phyloP scores from a whole-genome alignment of 352 stramenopile species.

The Phytophthora pluvialis region DNA sequence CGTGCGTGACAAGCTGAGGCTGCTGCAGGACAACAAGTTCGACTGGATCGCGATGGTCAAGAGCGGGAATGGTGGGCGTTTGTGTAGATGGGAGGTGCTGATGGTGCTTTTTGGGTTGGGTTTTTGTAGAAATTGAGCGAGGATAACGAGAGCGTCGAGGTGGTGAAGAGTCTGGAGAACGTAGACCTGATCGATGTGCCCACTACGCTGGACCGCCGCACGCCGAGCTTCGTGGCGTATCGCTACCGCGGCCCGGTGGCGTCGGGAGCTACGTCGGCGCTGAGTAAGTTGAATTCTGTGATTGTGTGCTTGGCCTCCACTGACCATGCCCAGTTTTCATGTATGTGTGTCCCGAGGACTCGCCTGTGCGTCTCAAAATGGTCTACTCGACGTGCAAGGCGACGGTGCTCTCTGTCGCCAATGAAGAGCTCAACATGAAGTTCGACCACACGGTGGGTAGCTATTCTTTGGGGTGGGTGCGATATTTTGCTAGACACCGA shows the following conservation, averaged over 20 bases:
- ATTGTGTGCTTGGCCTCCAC: not conserved
- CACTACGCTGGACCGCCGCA: slow-evolving; percentile 61
- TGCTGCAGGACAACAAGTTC: slow-evolving; percentile 82
- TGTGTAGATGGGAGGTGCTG: not conserved
- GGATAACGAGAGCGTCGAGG: slow-evolving; percentile 78
- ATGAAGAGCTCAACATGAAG: slow-evolving; percentile 61
- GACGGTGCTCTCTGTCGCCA: slow-evolving; percentile 73
- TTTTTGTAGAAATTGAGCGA: slow-evolving; percentile 73
- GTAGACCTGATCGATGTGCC: slow-evolving; percentile 76
- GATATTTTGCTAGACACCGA: not conserved
- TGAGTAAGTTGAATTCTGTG: slow-evolving; percentile 36
- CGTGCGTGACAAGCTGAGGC: slow-evolving; percentile 75
- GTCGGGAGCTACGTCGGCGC: slow-evolving; percentile 33
- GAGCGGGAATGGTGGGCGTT: not conserved
- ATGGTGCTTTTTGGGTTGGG: not conserved
- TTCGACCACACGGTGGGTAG: slow-evolving; percentile 71
- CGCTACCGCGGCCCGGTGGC: slow-evolving; percentile 59
- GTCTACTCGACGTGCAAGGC: slow-evolving; percentile 92
- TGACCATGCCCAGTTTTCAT: slow-evolving; percentile 69
- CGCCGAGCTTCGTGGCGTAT: slow-evolving; percentile 82
- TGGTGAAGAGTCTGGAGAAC: slow-evolving; percentile 79
- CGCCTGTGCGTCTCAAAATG: slow-evolving; percentile 90
- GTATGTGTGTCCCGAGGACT: slow-evolving; percentile 91
- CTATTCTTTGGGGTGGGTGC: not conserved
- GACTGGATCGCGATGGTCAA: slow-evolving; percentile 90